These are phyloP conservation scores for Lanmaoa pseudosensibilis DNA, from an alignment of 768 basidiomycete species.

Conservation along the genomic window DNA sequence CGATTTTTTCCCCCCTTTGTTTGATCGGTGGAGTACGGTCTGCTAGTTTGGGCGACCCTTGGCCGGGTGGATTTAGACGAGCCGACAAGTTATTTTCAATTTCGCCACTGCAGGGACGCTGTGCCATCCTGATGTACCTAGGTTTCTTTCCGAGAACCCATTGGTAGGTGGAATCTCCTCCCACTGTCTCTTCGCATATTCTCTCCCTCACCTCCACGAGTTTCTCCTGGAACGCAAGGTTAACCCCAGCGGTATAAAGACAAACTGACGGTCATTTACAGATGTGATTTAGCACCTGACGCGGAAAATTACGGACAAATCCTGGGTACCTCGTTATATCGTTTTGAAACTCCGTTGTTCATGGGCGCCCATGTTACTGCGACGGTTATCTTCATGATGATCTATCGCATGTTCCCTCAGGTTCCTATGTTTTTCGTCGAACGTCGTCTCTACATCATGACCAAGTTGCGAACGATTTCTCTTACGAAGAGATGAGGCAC, in stretches of 20 bases:
- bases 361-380: background rate
- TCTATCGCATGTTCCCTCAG: background rate
- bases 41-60: background rate
- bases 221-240: background rate
- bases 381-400: background rate
- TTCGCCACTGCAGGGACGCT: too few species aligned
- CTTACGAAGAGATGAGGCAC: background rate
- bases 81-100: too few species aligned
- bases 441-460: background rate
- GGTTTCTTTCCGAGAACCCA: background rate
- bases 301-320: background rate
- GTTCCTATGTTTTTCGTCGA: background rate
- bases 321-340: background rate
- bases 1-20: background rate
- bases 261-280: background rate
- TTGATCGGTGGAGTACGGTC: background rate
- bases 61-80: too few species aligned
- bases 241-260: background rate
- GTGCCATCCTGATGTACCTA: background rate
- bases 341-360: too few species aligned
- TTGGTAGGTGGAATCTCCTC: too few species aligned
- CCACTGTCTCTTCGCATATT: background rate
- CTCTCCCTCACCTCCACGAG: background rate
- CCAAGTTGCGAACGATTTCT: too few species aligned
- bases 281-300: background rate